phyloP scores from a whole-genome alignment of 2,329 filamentous ascomycete species.

The Fusarium sp. region DNA sequence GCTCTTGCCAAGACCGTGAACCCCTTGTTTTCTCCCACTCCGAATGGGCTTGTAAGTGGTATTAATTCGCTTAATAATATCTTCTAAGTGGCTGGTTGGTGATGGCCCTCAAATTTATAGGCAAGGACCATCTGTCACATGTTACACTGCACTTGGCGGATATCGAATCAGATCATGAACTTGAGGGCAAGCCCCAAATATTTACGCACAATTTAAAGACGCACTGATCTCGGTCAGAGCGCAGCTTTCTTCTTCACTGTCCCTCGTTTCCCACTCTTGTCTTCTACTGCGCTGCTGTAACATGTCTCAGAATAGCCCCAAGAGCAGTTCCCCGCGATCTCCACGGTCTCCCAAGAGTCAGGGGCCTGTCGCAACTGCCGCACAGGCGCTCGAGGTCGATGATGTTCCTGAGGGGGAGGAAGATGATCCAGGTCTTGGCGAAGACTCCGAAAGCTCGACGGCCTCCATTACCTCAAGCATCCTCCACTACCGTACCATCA shows the following conservation, averaged over 20 bases:
- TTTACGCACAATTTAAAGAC: background rate
- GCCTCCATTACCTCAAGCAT: conserved; percentile 16
- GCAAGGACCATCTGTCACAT: background rate
- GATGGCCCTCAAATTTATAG: background rate
- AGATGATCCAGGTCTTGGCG: conserved; percentile 10
- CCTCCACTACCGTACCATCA: conserved; percentile 18
- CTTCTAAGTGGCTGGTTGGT: background rate
- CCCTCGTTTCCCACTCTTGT: background rate
- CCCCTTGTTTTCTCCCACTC: background rate
- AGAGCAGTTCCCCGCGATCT: background rate
- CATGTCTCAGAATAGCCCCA: background rate
- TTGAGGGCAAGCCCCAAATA: background rate
- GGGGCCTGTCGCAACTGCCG: background rate
- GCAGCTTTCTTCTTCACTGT: background rate
- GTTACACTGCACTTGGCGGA: background rate
- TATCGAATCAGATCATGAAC: conserved; percentile 5
- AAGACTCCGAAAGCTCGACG: conserved; percentile 6
- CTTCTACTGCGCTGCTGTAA: background rate
- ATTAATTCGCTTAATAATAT: background rate
- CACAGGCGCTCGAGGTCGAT: background rate
- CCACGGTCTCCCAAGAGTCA: background rate
- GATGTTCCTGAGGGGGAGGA: background rate
- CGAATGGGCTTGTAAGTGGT: background rate
- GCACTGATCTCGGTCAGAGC: background rate
- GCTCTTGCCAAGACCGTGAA: background rate